Conservation (phyloP, 1,284 basidiomycete species). For the Leccinum variabile region DNA sequence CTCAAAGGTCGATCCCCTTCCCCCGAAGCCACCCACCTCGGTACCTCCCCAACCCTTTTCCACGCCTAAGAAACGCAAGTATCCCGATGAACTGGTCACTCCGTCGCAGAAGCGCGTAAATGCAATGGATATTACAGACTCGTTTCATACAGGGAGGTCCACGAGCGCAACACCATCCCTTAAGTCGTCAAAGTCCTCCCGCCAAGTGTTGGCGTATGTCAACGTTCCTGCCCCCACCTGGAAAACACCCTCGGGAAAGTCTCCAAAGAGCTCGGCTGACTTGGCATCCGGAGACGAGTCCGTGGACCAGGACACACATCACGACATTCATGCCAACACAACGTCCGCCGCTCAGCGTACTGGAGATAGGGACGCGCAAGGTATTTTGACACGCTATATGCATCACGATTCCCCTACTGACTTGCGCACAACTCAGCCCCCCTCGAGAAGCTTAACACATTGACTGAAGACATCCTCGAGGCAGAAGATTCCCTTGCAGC, state of each 20-base stretch:
- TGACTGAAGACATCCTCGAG: constrained; percentile 87
- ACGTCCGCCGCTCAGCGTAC: constrained; percentile 57
- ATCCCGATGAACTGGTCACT: constrained; percentile 45
- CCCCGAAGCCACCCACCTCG: constrained; percentile 10
- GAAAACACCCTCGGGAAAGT: constrained; percentile 41
- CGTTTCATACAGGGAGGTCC: constrained; percentile 13
- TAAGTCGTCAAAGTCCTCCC: constrained; percentile 32
- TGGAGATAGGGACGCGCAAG: constrained; percentile 75
- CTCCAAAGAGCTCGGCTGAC: constrained; percentile 30
- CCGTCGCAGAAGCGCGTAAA: constrained; percentile 55
- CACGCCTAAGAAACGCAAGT: constrained; percentile 57
- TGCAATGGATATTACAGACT: constrained; percentile 1
- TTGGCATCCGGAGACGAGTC: constrained; percentile 46
- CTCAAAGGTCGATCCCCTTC: constrained; percentile 12
- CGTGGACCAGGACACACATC: constrained; percentile 43
- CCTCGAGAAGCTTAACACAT: constrained; percentile 67
- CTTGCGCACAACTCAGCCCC: constrained; percentile 45
- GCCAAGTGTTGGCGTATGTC: constrained; percentile 56
- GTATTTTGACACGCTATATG: constrained; percentile 36
- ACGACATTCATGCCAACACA: constrained; percentile 32
- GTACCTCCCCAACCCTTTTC: constrained; percentile 39
- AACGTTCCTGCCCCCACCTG: constrained; percentile 51
- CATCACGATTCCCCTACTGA: constrained; percentile 5
- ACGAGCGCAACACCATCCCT: constrained; percentile 28
- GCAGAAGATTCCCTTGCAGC: constrained; percentile 80